These are phyloP conservation scores for Annulohypoxylon maeteangense DNA, from an alignment of 495 filamentous ascomycete genomes.

Conservation along the genomic window DNA sequence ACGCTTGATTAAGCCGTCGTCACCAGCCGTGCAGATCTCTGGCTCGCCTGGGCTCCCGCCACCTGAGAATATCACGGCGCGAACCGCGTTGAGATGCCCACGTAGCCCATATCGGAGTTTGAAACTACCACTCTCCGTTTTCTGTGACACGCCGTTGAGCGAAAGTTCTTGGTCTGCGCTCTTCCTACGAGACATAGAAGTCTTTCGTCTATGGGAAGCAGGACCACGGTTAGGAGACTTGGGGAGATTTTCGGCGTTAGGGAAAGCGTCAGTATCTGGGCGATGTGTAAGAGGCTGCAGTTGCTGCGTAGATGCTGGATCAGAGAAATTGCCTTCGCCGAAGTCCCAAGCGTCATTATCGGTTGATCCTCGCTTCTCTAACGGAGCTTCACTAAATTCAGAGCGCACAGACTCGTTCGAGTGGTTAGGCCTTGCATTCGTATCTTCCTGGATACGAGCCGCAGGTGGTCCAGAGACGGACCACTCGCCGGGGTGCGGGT, in stretches of 20 bases:
- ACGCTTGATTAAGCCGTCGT: slow-evolving; percentile 94
- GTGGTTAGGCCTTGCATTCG: slow-evolving; percentile 65
- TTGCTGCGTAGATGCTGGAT: slow-evolving; percentile 54
- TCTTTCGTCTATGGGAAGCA: slow-evolving; percentile 81
- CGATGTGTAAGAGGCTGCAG: slow-evolving; percentile 62
- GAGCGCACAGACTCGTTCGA: slow-evolving; percentile 48
- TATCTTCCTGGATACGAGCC: slow-evolving; percentile 64
- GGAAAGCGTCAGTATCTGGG: slow-evolving; percentile 87
- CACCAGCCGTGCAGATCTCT: slow-evolving; percentile 95
- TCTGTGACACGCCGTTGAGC: slow-evolving; percentile 56
- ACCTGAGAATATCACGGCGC: slow-evolving; percentile 94
- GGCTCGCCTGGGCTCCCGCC: slow-evolving; percentile 94
- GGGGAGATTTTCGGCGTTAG: slow-evolving; percentile 79
- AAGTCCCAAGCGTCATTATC: slow-evolving; percentile 93
- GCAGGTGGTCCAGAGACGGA: slow-evolving; percentile 48
- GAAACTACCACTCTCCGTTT: slow-evolving; percentile 75
- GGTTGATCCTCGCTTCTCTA: slow-evolving; percentile 47
- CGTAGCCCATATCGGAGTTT: slow-evolving; percentile 92
- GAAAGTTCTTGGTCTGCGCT: slow-evolving; percentile 65
- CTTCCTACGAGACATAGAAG: slow-evolving; percentile 70
- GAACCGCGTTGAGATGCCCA: slow-evolving; percentile 92
- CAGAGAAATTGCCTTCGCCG: slow-evolving; percentile 72
- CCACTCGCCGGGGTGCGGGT: slow-evolving; percentile 56
- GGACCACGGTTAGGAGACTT: slow-evolving; percentile 83
- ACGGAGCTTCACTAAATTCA: slow-evolving; percentile 52